phyloP scores from a whole-genome alignment of 495 filamentous ascomycete genomes.

The Clavariopsis aquatica region DNA sequence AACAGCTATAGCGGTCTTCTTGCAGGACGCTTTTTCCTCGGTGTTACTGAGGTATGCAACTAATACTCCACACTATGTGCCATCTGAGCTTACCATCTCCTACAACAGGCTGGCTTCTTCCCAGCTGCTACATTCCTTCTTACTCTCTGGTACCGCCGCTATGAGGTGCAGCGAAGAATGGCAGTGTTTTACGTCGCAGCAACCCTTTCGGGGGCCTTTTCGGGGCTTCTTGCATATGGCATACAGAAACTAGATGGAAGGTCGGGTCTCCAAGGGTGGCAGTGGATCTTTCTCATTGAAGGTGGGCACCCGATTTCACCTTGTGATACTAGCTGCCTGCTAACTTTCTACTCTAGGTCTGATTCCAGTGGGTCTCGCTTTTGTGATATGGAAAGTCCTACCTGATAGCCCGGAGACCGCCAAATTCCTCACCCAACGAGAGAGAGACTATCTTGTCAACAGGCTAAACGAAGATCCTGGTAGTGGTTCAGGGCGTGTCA shows the following conservation, averaged over 20 bases:
- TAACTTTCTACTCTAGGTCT: conserved; percentile 2
- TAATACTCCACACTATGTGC: neutral
- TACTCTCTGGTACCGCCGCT: conserved; percentile 43
- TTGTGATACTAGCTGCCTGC: neutral
- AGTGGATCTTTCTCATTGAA: conserved; percentile 40
- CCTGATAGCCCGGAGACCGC: conserved; percentile 44
- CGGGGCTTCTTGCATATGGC: conserved; percentile 44
- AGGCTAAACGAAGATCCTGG: conserved; percentile 28
- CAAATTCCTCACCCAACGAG: conserved; percentile 31
- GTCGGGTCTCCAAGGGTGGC: conserved; percentile 34
- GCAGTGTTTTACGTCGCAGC: conserved; percentile 43
- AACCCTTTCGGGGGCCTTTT: conserved; percentile 43
- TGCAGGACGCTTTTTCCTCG: conserved; percentile 38
- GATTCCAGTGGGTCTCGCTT: conserved; percentile 33
- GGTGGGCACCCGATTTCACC: neutral
- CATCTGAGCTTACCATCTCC: neutral
- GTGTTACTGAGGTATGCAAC: conserved; percentile 38
- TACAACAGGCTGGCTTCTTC: conserved; percentile 42
- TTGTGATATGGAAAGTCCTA: conserved; percentile 42
- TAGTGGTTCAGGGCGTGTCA: conserved; percentile 18
- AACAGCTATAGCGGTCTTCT: conserved; percentile 32
- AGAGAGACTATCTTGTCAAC: conserved; percentile 29
- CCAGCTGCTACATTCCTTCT: conserved; percentile 45
- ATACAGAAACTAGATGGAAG: conserved; percentile 39
- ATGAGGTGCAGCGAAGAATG: conserved; percentile 45